phyloP scores from a whole-genome alignment of 352 stramenopile genomes.

The Thalassiosira livingstoniorum region DNA sequence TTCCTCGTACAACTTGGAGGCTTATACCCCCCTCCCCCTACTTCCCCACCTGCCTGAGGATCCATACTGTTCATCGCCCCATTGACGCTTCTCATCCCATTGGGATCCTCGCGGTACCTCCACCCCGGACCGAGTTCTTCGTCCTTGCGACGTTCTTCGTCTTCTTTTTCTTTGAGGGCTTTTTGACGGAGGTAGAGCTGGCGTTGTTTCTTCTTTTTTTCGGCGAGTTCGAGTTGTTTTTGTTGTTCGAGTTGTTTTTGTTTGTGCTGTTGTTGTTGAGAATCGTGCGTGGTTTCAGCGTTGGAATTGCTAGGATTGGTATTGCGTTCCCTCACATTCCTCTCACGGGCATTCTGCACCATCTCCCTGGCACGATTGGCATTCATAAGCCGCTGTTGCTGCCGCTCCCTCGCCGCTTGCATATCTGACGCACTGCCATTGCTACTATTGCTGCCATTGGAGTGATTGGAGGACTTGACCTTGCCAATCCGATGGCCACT shows the following conservation, averaged over 20 bases:
- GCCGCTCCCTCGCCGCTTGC: conserved; percentile 34
- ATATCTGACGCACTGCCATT: conserved; percentile 13
- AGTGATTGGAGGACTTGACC: conserved; percentile 15
- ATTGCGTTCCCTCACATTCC: conserved; percentile 22
- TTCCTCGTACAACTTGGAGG: conserved; percentile 12
- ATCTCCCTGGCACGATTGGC: conserved; percentile 27
- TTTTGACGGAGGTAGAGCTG: conserved; percentile 51
- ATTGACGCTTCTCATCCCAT: conserved; percentile 14
- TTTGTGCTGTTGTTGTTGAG: background rate
- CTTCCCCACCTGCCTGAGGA: conserved; percentile 26
- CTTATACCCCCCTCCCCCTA: conserved; percentile 27
- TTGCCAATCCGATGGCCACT: conserved; percentile 36
- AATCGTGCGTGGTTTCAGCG: conserved; percentile 2
- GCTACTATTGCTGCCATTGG: conserved; percentile 2
- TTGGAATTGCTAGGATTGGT: conserved; percentile 2
- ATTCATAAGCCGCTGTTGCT: conserved; percentile 32
- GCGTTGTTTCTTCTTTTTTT: conserved; percentile 59
- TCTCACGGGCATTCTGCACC: conserved; percentile 9
- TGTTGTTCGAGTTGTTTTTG: conserved; percentile 14
- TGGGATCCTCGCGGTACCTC: conserved; percentile 52
- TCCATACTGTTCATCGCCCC: conserved; percentile 34
- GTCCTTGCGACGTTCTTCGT: conserved; percentile 50
- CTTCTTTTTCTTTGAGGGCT: conserved; percentile 44
- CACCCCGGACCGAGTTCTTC: conserved; percentile 57
- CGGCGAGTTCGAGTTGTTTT: conserved; percentile 36